Evolutionary conservation across 2,329 filamentous ascomycete genomes (phyloP).

Genomic region (Apiospora marii): DNA sequence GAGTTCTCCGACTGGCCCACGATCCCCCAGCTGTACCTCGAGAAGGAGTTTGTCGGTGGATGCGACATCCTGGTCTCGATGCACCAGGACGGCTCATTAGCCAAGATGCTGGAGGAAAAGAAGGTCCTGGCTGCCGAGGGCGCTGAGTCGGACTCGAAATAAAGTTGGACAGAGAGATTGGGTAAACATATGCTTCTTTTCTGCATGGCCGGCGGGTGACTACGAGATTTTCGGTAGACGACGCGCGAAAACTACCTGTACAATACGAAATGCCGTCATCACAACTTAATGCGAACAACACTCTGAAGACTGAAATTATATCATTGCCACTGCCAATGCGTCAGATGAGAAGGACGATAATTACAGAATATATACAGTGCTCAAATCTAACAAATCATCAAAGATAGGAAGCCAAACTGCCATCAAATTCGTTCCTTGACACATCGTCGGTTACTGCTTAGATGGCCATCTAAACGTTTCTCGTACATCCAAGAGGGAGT

Average conservation of each 20-base stretch:
- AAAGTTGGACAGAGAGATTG: too few species aligned
- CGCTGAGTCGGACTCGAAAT: constrained; percentile 6
- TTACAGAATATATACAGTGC: background rate
- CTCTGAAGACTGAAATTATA: background rate
- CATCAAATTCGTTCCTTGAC: background rate
- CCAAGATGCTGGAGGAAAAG: constrained; percentile 92
- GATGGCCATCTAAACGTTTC: background rate
- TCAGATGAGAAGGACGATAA: background rate
- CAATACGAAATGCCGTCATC: constrained; percentile 26
- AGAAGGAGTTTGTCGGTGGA: constrained; percentile 96
- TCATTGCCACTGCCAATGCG: background rate
- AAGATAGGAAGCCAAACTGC: background rate
- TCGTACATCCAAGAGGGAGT: constrained; percentile 29
- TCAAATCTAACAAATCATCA: background rate
- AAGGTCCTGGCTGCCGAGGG: constrained; percentile 76
- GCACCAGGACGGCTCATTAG: constrained; percentile 94
- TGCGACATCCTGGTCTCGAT: constrained; percentile 96
- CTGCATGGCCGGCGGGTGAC: constrained; percentile 9
- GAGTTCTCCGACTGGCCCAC: constrained; percentile 99
- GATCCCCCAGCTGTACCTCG: constrained; percentile 94
- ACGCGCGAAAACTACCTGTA: constrained; percentile 26
- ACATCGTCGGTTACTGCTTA: background rate
- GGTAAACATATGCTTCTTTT: background rate
- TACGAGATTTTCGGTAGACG: background rate
- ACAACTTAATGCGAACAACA: constrained; percentile 1